Conservation (phyloP, 106 monocot species). For the Dendrobium officinale region DNA sequence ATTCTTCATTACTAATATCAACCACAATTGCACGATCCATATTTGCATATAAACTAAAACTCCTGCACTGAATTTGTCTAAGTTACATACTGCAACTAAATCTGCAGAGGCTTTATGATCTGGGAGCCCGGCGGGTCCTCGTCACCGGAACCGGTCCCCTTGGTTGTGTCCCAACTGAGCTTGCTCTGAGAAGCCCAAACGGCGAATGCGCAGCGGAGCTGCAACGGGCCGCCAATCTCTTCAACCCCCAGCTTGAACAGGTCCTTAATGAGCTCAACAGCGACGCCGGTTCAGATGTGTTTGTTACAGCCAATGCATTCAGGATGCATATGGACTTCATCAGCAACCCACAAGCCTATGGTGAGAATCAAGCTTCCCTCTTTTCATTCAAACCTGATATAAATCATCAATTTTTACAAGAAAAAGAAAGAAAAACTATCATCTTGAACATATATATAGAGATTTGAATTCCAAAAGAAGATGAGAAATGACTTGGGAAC, state of each 20-base stretch:
- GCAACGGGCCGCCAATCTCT: slow-evolving; percentile 31
- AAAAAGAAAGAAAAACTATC: no score
- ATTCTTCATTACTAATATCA: not conserved
- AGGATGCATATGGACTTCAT: slow-evolving; percentile 46
- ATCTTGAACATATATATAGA: no score
- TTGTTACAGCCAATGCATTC: slow-evolving; percentile 29
- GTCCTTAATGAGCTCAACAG: slow-evolving; percentile 27
- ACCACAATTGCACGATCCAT: not conserved
- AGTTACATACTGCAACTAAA: not conserved
- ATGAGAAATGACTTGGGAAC: not conserved
- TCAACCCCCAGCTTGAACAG: slow-evolving; percentile 33
- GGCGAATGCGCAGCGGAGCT: slow-evolving; percentile 24
- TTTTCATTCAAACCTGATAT: no score
- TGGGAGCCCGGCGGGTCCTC: slow-evolving; percentile 31
- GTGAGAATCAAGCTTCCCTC: not conserved
- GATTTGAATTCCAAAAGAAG: not conserved
- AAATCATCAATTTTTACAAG: no score
- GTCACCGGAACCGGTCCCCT: slow-evolving; percentile 55
- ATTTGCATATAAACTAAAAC: no score
- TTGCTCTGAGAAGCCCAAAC: slow-evolving; percentile 22
- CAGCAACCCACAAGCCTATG: slow-evolving; percentile 15
- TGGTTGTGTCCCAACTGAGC: slow-evolving; percentile 41
- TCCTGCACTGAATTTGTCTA: no score
- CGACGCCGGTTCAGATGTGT: slow-evolving; percentile 23
- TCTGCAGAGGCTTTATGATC: slow-evolving; percentile 34